Conservation (phyloP, 2,329 filamentous ascomycete genomes). For the Myriosclerotinia curreyana region DNA sequence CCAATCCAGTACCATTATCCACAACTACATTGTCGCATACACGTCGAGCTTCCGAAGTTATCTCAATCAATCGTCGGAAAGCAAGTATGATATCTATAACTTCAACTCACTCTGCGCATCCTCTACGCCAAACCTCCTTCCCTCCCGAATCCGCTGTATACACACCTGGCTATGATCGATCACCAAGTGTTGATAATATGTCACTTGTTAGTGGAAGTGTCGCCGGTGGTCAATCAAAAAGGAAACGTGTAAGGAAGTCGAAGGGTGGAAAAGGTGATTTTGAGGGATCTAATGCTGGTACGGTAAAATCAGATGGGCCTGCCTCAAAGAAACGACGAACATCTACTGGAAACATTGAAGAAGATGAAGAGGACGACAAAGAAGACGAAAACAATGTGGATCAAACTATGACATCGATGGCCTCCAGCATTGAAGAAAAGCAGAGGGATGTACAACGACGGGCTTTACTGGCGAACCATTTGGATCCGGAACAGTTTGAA, state of each 20-base stretch:
- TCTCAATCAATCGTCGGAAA: slow-evolving; percentile 65
- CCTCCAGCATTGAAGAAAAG: slow-evolving; percentile 64
- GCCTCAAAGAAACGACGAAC: slow-evolving; percentile 46
- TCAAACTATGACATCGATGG: slow-evolving; percentile 41
- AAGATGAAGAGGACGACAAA: slow-evolving; percentile 54
- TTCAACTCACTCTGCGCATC: slow-evolving; percentile 56
- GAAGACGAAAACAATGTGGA: slow-evolving; percentile 45
- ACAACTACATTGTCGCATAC: slow-evolving; percentile 50
- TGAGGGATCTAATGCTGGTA: slow-evolving; percentile 16
- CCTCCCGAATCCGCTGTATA: slow-evolving; percentile 57
- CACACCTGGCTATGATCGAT: slow-evolving; percentile 52
- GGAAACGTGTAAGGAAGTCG: slow-evolving; percentile 61
- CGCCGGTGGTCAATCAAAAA: slow-evolving; percentile 48
- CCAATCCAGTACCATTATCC: slow-evolving; percentile 51
- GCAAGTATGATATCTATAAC: slow-evolving; percentile 59
- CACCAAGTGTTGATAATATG: slow-evolving; percentile 61
- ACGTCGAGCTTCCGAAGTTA: slow-evolving; percentile 51
- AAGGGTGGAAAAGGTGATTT: slow-evolving; percentile 53
- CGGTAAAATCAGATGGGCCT: slow-evolving; percentile 40
- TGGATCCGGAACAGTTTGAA: slow-evolving; percentile 64
- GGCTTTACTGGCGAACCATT: slow-evolving; percentile 61
- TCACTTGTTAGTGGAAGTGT: slow-evolving; percentile 62
- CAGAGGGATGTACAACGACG: slow-evolving; percentile 57
- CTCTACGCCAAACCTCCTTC: slow-evolving; percentile 78
- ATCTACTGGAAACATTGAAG: slow-evolving; percentile 46